Evolutionary conservation across 345 rosid genomes (phyloP).

Genomic region (Eucalyptus grandis): DNA sequence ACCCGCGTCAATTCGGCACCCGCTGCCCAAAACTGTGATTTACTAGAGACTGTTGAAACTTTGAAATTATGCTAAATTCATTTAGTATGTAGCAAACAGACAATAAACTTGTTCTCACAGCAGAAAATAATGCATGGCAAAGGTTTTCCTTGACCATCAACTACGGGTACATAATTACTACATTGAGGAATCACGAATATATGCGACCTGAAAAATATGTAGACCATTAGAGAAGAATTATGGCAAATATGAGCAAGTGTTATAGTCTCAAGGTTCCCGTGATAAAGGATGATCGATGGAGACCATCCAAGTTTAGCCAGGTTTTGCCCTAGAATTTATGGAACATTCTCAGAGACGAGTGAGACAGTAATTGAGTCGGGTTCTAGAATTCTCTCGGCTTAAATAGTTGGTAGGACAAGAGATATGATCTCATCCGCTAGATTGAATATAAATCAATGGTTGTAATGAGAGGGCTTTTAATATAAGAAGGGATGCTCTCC

Average conservation of each 20-base stretch:
- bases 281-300: too few species aligned
- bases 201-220: slow-evolving; percentile 7
- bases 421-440: too few species aligned
- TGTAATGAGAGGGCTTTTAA: too few species aligned
- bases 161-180: slow-evolving; percentile 8
- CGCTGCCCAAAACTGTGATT: slow-evolving; percentile 32
- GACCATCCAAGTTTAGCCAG: too few species aligned
- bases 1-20: slow-evolving; percentile 89
- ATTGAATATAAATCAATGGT: too few species aligned
- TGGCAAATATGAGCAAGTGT: neutral
- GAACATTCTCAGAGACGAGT: too few species aligned
- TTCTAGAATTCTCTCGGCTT: too few species aligned
- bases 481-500: too few species aligned
- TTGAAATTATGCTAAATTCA: neutral
- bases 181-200: slow-evolving; percentile 15
- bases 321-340: too few species aligned
- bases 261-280: too few species aligned
- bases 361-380: too few species aligned
- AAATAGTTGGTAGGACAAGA: too few species aligned
- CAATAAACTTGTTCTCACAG: slow-evolving; percentile 18
- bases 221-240: neutral
- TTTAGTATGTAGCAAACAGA: neutral
- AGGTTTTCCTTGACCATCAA: slow-evolving; percentile 12
- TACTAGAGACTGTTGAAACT: neutral
- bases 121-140: slow-evolving; percentile 27